Conservation (phyloP, 2,329 filamentous ascomycete genomes). For the Ceratocystis albifundus region DNA sequence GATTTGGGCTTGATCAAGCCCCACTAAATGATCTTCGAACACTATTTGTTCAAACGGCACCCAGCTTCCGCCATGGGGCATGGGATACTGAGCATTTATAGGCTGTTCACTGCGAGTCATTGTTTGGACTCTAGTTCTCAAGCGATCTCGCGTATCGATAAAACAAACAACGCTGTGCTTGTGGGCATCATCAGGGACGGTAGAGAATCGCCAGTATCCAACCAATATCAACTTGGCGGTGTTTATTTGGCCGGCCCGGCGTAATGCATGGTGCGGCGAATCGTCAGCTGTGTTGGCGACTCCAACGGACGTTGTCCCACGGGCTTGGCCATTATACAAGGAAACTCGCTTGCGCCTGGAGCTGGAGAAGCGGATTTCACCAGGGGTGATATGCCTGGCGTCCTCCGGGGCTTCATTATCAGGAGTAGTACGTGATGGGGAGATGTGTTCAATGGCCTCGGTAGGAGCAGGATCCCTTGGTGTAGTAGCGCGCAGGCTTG, state of each 20-base stretch:
- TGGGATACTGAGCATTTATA: conserved; percentile 38
- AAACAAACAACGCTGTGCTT: conserved; percentile 52
- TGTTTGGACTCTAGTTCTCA: conserved; percentile 21
- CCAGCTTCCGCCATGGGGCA: conserved; percentile 52
- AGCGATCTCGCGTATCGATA: conserved; percentile 38
- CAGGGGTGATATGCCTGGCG: conserved; percentile 24
- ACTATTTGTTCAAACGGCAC: conserved; percentile 51
- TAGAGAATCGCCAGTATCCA: conserved; percentile 51
- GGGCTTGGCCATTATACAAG: conserved; percentile 1
- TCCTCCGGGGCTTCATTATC: conserved; percentile 32
- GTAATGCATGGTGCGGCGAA: conserved; percentile 13
- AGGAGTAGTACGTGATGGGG: conserved; percentile 30
- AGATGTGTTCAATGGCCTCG: conserved; percentile 33
- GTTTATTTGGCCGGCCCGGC: conserved; percentile 20
- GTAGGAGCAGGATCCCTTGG: conserved; percentile 43
- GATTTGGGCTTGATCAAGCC: conserved; percentile 44
- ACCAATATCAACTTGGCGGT: conserved; percentile 39
- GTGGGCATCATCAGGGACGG: conserved; percentile 36
- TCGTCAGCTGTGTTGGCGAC: conserved; percentile 1
- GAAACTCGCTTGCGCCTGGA: conserved; percentile 19
- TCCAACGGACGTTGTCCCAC: conserved; percentile 6
- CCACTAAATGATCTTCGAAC: conserved; percentile 46
- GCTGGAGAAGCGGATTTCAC: background rate
- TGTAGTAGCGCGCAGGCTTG: conserved; percentile 33
- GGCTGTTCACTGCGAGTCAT: conserved; percentile 39